Evolutionary conservation across 2,329 filamentous ascomycete genomes (phyloP).

Genomic region (Clonostachys chloroleuca): DNA sequence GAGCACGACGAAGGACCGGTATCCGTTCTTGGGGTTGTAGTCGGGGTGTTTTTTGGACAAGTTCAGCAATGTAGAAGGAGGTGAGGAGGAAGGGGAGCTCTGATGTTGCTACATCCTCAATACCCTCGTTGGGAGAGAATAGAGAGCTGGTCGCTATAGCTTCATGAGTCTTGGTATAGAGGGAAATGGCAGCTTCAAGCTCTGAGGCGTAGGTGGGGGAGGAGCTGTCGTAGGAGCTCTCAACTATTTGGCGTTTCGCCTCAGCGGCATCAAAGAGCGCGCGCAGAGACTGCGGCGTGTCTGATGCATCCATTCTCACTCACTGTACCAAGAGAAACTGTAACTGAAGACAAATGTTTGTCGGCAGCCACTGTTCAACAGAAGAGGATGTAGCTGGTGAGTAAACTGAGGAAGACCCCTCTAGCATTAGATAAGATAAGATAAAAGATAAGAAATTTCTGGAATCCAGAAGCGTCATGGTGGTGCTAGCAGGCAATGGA

Average conservation of each 20-base stretch:
- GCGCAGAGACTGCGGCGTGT: conserved; percentile 44
- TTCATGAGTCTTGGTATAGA: conserved; percentile 69
- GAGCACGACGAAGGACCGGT: conserved; percentile 55
- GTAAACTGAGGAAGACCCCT: no score
- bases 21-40: conserved; percentile 52
- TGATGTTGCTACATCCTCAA: conserved; percentile 83
- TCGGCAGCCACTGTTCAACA: no score
- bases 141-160: conserved; percentile 69
- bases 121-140: conserved; percentile 85
- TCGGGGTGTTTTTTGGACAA: conserved; percentile 64
- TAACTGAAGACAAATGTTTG: no score
- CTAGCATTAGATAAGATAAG: no score
- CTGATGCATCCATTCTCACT: no score
- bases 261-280: conserved; percentile 46
- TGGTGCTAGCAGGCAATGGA: no score
- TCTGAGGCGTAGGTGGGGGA: conserved; percentile 63
- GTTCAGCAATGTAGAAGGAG: conserved; percentile 74
- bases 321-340: no score
- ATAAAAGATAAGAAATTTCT: no score
- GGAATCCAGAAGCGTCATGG: no score
- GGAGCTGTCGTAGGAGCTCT: conserved; percentile 60
- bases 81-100: conserved; percentile 83
- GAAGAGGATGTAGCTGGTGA: no score
- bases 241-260: conserved; percentile 49
- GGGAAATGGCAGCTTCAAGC: conserved; percentile 61